Percentiles rank a stretch among this genome's conserved stretches.
Evolutionary conservation across 352 stramenopile genomes (phyloP).

Genomic region (Phytopythium aichiense): DNA sequence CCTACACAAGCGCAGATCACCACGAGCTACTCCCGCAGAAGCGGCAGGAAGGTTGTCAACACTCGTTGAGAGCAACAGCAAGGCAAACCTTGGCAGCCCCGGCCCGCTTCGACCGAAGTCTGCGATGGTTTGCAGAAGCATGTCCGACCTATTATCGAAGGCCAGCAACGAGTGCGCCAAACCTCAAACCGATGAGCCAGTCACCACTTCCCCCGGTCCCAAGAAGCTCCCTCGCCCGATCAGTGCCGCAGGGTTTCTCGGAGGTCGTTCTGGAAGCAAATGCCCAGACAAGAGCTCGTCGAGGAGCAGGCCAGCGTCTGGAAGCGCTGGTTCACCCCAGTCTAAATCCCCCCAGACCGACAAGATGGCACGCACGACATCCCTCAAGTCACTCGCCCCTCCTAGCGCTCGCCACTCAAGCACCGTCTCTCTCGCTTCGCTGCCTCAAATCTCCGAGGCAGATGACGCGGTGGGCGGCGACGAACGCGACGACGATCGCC

Average conservation of each 20-base stretch:
- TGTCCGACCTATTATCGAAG: conserved; percentile 23
- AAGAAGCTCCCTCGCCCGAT: conserved; percentile 20
- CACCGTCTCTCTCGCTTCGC: conserved; percentile 10
- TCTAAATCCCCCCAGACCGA: background rate
- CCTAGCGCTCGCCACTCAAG: conserved; percentile 12
- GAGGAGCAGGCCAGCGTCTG: background rate
- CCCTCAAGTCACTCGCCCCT: background rate
- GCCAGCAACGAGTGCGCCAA: background rate
- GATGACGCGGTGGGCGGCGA: conserved; percentile 6
- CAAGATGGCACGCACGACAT: background rate
- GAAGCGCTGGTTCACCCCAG: background rate
- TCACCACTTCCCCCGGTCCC: background rate
- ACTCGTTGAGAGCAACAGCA: background rate
- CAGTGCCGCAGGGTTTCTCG: conserved; percentile 23
- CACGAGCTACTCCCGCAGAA: background rate
- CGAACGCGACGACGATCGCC: conserved; percentile 4
- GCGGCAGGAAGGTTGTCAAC: background rate
- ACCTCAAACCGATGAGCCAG: conserved; percentile 3
- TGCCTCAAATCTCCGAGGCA: conserved; percentile 27
- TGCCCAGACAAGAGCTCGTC: background rate
- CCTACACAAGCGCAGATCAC: background rate
- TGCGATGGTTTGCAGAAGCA: conserved; percentile 42
- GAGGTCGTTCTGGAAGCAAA: conserved; percentile 1
- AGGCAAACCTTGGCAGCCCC: conserved; percentile 6
- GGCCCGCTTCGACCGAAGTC: conserved; percentile 34